Evolutionary conservation across 1,284 basidiomycete genomes (phyloP), one percentile per base, ranked within the genome.

Genomic region (Austroboletus olivaceoglutinosus): DNA sequence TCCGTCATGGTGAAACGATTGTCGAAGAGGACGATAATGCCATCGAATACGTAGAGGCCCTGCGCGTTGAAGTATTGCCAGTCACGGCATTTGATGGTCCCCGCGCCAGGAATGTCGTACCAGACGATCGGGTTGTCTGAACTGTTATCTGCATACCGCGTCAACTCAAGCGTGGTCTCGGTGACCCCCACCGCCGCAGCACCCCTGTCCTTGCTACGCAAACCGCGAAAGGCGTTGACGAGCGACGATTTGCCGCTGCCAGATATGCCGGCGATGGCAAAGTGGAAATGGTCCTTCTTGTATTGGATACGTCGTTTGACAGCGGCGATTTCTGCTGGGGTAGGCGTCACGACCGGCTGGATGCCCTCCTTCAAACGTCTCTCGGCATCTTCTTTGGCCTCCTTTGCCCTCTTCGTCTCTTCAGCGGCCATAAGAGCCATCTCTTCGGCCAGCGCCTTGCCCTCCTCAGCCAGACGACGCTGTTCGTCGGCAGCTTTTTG

Each of bases 11-110:
- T 67, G 39, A 67, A 70, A 1, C 65, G 68, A 25, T 53, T 65
- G 45, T 69, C 57, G 53, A 67, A 52, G 2, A 69, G 49, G 10
- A 69, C 57, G 43, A 71, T 47, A 57, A 72, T 49, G 31, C 58
- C 63, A 38, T 73, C 70, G 45, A 72, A 72, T 45, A 72, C 58
- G 31, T 68, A 72, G 38, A 72, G 61, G 5, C 70, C 69, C 43
- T 73, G 68, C 8, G 64, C 50, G 27, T 70, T 71, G 54, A 73
- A 73, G 47, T 72, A 73, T 30, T 67, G 61, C 70, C 70, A 71
- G 47, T 67, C 64, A 18, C 61, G 60, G 40, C 65, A 48, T 33
- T 59, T 62, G 15, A 69, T 53, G 2, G 71, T 73, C 13, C 64
- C 68, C 12, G 70, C 67, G 9, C 70, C 71, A 0, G 70, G 71